Conservation (phyloP, 164 flowering plant species). For the Vitis amurensis region DNA sequence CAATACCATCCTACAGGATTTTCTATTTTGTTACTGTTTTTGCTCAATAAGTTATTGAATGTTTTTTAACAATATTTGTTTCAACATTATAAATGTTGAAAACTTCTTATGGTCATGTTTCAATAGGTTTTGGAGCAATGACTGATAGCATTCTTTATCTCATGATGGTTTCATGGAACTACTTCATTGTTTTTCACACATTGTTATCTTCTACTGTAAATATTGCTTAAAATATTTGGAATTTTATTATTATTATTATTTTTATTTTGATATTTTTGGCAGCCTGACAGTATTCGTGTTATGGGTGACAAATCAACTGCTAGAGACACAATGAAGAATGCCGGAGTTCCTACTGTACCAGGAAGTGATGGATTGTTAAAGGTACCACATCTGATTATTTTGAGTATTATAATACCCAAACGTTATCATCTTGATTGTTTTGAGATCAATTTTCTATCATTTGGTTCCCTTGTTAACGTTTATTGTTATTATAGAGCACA, state of each 20-base stretch:
- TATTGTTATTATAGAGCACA: constrained; percentile 60
- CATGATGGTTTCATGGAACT: too few species aligned
- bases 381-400: constrained; percentile 37
- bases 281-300: constrained; percentile 95
- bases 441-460: not conserved
- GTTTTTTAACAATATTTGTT: not conserved
- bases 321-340: constrained; percentile 95
- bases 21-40: not conserved
- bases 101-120: not conserved
- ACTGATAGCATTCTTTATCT: not conserved
- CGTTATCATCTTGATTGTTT: not conserved
- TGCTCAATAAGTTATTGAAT: not conserved
- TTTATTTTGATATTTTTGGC: constrained; percentile 19
- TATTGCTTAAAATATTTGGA: too few species aligned
- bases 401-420: not conserved
- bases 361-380: constrained; percentile 94
- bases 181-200: too few species aligned
- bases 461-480: constrained; percentile 5
- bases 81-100: not conserved
- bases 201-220: too few species aligned
- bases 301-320: constrained; percentile 99
- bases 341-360: constrained; percentile 99
- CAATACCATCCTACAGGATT: not conserved
- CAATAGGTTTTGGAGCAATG: not conserved
- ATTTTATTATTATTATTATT: not conserved